Conservation (phyloP, 352 stramenopile genomes). For the Globisporangium emineosum region DNA sequence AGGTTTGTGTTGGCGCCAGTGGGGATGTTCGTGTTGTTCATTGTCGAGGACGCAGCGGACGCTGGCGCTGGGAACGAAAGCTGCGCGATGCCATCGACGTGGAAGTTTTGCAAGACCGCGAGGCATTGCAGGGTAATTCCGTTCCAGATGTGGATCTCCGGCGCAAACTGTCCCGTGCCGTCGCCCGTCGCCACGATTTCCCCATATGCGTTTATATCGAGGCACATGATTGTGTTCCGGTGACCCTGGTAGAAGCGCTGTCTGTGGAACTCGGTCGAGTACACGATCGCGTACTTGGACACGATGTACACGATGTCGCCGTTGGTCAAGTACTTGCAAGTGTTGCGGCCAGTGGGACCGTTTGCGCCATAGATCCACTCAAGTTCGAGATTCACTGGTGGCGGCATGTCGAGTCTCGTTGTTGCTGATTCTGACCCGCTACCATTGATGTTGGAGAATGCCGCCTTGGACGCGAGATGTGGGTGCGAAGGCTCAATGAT, state of each 20-base stretch:
- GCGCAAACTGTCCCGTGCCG: slow-evolving; percentile 9
- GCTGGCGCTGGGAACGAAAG: slow-evolving; percentile 55
- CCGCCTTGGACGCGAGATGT: slow-evolving; percentile 1
- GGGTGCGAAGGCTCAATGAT: slow-evolving; percentile 39
- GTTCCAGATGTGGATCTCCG: slow-evolving; percentile 77
- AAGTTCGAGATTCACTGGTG: slow-evolving; percentile 58
- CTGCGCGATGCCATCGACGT: slow-evolving; percentile 46
- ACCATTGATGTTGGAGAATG: background rate
- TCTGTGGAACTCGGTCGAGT: slow-evolving; percentile 47
- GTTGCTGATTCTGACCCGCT: background rate
- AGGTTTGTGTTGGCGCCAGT: slow-evolving; percentile 27
- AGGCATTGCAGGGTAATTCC: slow-evolving; percentile 64
- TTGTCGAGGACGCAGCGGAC: slow-evolving; percentile 40
- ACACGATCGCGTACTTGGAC: slow-evolving; percentile 73
- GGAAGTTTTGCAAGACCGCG: slow-evolving; percentile 61
- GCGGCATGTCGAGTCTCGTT: slow-evolving; percentile 31
- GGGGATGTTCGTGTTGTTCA: slow-evolving; percentile 26
- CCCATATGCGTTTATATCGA: slow-evolving; percentile 51
- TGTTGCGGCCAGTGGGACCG: slow-evolving; percentile 40
- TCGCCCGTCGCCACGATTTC: slow-evolving; percentile 73
- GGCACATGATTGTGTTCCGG: slow-evolving; percentile 47
- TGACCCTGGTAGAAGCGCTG: slow-evolving; percentile 78
- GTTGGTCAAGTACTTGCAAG: slow-evolving; percentile 42
- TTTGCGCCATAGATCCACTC: slow-evolving; percentile 79
- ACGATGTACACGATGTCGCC: slow-evolving; percentile 73